These are phyloP conservation scores for Ceratocystis eucalypticola DNA, from an alignment of 2,329 filamentous ascomycete genomes.

Conservation along the genomic window DNA sequence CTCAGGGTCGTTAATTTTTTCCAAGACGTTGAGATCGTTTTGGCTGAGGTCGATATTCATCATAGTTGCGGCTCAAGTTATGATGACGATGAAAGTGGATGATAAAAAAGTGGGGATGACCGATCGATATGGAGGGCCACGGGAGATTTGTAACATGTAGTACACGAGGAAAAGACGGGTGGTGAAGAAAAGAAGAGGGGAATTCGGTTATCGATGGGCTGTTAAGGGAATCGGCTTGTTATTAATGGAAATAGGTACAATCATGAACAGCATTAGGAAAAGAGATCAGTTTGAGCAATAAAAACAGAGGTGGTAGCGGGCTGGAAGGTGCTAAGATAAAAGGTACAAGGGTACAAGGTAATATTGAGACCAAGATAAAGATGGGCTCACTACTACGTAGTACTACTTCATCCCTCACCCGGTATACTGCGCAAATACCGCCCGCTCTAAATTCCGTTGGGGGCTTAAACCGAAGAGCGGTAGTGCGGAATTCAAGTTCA, in stretches of 20 bases:
- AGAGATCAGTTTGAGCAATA: too few species aligned
- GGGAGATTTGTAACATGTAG: neutral
- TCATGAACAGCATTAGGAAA: too few species aligned
- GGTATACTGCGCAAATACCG: neutral
- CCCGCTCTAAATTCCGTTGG: neutral
- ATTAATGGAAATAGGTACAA: neutral
- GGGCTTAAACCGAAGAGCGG: neutral
- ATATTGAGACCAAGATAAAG: neutral
- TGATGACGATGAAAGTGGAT: neutral
- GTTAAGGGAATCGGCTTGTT: neutral
- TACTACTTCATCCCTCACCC: neutral
- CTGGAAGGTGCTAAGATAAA: neutral
- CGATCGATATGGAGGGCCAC: neutral
- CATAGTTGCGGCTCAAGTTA: constrained; percentile 29
- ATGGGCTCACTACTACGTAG: too few species aligned
- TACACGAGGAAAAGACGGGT: neutral
- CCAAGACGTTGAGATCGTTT: constrained; percentile 48
- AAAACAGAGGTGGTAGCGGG: neutral
- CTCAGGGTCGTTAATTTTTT: constrained; percentile 55
- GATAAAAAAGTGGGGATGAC: neutral
- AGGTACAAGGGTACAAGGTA: neutral
- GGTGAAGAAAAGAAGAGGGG: neutral
- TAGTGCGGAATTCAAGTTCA: neutral
- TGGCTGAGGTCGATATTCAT: constrained; percentile 37
- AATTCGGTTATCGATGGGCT: neutral